phyloP scores from a whole-genome alignment of 73 alveolate species.

The Durusdinium trenchii region DNA sequence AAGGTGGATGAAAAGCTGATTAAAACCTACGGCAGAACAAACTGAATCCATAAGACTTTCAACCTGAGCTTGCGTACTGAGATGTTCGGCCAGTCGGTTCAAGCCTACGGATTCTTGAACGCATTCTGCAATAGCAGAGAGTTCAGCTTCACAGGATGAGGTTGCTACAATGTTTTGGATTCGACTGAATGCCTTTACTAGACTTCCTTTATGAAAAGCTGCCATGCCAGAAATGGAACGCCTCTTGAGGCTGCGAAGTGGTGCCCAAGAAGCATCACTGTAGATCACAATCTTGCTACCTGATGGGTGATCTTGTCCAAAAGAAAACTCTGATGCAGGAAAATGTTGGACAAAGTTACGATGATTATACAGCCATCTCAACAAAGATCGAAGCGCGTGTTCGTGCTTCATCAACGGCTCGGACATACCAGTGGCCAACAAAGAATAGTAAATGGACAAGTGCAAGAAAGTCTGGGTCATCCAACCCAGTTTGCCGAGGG shows the following conservation, averaged over 20 bases:
- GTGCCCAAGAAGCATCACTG: constrained; percentile 25
- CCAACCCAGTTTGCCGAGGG: background rate
- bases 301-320: too few species aligned
- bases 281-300: too few species aligned
- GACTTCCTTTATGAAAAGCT: background rate
- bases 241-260: background rate
- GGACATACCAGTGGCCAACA: background rate
- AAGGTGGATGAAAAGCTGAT: background rate
- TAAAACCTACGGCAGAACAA: background rate
- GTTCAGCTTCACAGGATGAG: background rate
- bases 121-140: background rate
- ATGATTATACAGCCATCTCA: background rate
- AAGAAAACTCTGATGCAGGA: background rate
- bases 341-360: background rate
- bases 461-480: background rate
- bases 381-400: background rate
- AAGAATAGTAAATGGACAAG: background rate
- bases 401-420: background rate
- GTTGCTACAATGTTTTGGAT: background rate
- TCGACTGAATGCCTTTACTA: background rate
- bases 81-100: background rate
- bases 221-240: background rate
- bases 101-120: background rate
- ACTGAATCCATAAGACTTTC: background rate
- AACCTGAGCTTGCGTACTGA: background rate